These are phyloP conservation scores for Barnettozyma salicaria DNA, from an alignment of 805 yeast species.

Conservation along the genomic window DNA sequence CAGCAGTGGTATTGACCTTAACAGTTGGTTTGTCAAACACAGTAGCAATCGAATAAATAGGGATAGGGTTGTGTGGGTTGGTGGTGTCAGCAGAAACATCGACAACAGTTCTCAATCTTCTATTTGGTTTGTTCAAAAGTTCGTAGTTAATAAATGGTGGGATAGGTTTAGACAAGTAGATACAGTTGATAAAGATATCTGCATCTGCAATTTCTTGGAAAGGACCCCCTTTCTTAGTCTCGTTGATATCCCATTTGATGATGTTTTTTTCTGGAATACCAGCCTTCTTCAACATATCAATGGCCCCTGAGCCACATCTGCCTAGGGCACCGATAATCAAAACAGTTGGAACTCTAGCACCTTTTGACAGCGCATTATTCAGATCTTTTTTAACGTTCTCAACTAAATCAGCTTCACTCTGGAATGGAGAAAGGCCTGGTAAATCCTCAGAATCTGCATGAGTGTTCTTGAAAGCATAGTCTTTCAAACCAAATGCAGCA, in stretches of 20 bases:
- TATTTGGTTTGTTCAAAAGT: conserved; percentile 53
- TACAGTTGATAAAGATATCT: conserved; percentile 93
- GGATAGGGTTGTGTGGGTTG: conserved; percentile 96
- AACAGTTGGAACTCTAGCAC: conserved; percentile 67
- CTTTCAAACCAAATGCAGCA: conserved; percentile 91
- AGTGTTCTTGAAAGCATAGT: conserved; percentile 89
- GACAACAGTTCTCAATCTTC: conserved; percentile 86
- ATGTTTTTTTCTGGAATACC: conserved; percentile 87
- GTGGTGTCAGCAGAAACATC: conserved; percentile 99
- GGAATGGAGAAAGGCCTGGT: conserved; percentile 77
- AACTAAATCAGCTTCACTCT: conserved; percentile 70
- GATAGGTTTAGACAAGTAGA: conserved; percentile 87
- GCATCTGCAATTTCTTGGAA: conserved; percentile 82
- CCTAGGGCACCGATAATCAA: conserved; percentile 96
- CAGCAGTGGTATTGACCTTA: conserved; percentile 65
- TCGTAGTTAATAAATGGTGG: conserved; percentile 82
- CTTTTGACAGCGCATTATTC: conserved; percentile 50
- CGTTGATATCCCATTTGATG: conserved; percentile 93
- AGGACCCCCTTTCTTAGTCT: conserved; percentile 96
- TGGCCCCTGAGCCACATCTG: conserved; percentile 97
- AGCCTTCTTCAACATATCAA: conserved; percentile 69
- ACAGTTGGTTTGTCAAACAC: conserved; percentile 90
- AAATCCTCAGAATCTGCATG: conserved; percentile 62
- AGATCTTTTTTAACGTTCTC: conserved; percentile 61
- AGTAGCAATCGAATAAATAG: conserved; percentile 87